These are phyloP conservation scores for Plenodomus tracheiphilus DNA, from an alignment of 2,329 filamentous ascomycete species.

Conservation along the genomic window DNA sequence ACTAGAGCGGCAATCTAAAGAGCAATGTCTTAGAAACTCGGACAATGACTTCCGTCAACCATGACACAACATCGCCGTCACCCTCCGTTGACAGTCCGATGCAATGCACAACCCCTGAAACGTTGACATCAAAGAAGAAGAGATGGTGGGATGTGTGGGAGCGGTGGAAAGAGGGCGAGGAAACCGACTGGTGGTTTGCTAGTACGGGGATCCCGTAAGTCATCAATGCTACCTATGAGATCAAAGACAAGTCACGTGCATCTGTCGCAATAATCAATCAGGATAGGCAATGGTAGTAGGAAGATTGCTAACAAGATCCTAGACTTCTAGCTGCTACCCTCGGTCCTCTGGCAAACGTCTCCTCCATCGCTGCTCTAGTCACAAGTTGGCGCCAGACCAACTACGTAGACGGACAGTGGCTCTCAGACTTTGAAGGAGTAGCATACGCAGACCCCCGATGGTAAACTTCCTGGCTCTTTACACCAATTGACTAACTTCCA, in stretches of 20 bases:
- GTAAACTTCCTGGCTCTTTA: slow-evolving; percentile 30
- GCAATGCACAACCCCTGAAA: background rate
- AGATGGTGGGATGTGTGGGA: slow-evolving; percentile 18
- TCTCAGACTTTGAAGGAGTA: slow-evolving; percentile 58
- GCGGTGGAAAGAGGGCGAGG: slow-evolving; percentile 14
- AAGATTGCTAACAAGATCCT: slow-evolving; percentile 1
- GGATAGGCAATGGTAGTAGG: no score
- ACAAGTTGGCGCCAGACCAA: slow-evolving; percentile 72
- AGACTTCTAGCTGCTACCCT: slow-evolving; percentile 77
- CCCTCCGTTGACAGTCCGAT: background rate
- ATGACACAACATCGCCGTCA: background rate
- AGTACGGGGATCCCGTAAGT: slow-evolving; percentile 39
- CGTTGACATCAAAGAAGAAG: background rate
- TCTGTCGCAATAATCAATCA: no score
- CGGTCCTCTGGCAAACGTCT: slow-evolving; percentile 83
- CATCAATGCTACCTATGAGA: background rate
- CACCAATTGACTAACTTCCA: background rate
- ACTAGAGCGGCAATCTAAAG: background rate
- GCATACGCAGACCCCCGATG: slow-evolving; percentile 71
- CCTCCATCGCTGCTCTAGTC: slow-evolving; percentile 85
- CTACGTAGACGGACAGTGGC: slow-evolving; percentile 51
- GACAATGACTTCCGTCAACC: background rate
- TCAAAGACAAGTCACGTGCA: no score
- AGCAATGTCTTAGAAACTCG: background rate
- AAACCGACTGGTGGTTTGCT: slow-evolving; percentile 46